A percentile compares a stretch with the other conserved stretches of the same genome.
phyloP scores from a whole-genome alignment of 495 filamentous ascomycete genomes.

The Trichoderma reesei region DNA sequence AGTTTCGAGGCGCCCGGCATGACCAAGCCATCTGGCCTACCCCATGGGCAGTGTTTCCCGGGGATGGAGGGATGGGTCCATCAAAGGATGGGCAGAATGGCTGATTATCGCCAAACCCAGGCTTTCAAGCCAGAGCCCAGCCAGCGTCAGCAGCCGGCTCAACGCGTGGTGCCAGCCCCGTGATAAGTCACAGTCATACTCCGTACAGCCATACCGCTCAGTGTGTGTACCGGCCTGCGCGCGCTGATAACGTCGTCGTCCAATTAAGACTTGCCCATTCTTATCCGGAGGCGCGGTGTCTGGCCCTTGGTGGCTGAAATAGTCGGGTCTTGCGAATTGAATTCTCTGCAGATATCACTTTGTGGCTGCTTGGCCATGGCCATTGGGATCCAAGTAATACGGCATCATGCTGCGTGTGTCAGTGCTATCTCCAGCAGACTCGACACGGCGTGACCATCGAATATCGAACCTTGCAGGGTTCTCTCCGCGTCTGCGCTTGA shows the following conservation, averaged over 20 bases:
- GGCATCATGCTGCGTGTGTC: background rate
- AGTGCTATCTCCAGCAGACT: background rate
- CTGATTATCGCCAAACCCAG: too few species aligned
- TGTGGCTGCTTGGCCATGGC: too few species aligned
- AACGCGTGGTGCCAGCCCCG: background rate
- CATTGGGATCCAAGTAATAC: background rate
- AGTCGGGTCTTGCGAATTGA: background rate
- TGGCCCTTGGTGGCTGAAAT: background rate
- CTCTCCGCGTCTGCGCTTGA: too few species aligned
- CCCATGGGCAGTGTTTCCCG: background rate
- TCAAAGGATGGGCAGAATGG: too few species aligned
- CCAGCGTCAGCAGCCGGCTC: background rate
- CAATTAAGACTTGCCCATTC: background rate
- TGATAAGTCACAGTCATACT: background rate
- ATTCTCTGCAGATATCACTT: too few species aligned
- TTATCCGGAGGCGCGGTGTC: slow-evolving; percentile 1
- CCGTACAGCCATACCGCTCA: too few species aligned
- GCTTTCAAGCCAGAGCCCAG: background rate
- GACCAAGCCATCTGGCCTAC: background rate
- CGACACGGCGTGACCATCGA: background rate
- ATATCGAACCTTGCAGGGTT: too few species aligned
- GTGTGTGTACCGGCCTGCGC: background rate
- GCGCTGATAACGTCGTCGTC: background rate
- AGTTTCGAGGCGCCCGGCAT: background rate
- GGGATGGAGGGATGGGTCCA: too few species aligned